Percentiles rank a stretch among this genome's conserved stretches.
Conservation (phyloP, 768 basidiomycete genomes). For the Filobasidium wieringae region DNA sequence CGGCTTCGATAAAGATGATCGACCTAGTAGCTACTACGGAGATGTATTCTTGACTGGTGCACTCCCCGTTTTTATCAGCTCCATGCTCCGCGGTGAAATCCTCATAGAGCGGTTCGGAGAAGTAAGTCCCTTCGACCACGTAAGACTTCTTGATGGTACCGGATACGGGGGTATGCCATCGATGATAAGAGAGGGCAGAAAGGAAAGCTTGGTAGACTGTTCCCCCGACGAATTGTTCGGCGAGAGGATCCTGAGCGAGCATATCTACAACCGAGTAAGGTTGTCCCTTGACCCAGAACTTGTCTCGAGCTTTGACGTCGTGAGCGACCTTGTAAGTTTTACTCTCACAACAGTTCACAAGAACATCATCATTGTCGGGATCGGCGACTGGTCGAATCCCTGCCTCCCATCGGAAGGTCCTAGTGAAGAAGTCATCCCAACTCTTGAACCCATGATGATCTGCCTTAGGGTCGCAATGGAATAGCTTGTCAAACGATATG, state of each 20-base stretch:
- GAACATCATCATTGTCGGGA: constrained; percentile 38
- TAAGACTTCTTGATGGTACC: constrained; percentile 46
- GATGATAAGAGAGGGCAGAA: constrained; percentile 49
- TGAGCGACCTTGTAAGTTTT: constrained; percentile 42
- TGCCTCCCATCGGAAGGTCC: constrained; percentile 38
- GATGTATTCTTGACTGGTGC: constrained; percentile 41
- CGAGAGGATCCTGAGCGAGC: constrained; percentile 42
- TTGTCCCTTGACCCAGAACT: constrained; percentile 55
- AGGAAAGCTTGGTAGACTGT: constrained; percentile 50
- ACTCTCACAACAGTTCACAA: constrained; percentile 51
- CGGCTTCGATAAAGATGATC: constrained; percentile 50
- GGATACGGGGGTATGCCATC: constrained; percentile 53
- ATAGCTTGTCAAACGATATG: constrained; percentile 42
- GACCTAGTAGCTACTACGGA: constrained; percentile 45
- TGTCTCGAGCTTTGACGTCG: constrained; percentile 42
- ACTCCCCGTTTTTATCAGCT: constrained; percentile 31
- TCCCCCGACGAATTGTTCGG: constrained; percentile 45
- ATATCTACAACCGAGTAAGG: constrained; percentile 53
- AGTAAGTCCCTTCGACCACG: constrained; percentile 37
- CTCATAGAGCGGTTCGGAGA: constrained; percentile 32
- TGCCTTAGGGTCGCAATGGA: constrained; percentile 41
- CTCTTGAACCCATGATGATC: constrained; percentile 43
- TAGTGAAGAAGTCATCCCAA: constrained; percentile 51
- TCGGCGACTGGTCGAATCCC: constrained; percentile 42
- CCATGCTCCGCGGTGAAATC: constrained; percentile 42